Conservation (phyloP, 169 alveolate genomes). For the Plasmodium chabaudi region DNA sequence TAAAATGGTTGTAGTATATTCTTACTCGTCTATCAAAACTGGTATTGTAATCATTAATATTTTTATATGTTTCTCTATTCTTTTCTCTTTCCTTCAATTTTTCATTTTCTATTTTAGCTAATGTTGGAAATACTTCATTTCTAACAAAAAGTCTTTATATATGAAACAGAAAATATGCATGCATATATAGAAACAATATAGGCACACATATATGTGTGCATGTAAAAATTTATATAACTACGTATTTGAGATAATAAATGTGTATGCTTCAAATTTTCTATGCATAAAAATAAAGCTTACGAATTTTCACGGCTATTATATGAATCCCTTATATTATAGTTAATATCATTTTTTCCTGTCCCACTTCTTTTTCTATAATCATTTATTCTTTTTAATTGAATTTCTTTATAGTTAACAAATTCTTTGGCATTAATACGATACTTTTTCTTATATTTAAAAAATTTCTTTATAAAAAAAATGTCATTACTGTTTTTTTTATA, state of each 20-base stretch:
- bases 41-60: slow-evolving; percentile 55
- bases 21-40: slow-evolving; percentile 49
- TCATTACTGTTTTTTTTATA: slow-evolving; percentile 1
- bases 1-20: neutral
- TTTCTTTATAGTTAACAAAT: slow-evolving; percentile 50
- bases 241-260: neutral
- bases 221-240: neutral
- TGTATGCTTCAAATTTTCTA: slow-evolving; percentile 12
- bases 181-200: neutral
- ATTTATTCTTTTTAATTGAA: slow-evolving; percentile 44
- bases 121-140: slow-evolving; percentile 68
- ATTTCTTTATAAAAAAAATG: slow-evolving; percentile 19
- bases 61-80: slow-evolving; percentile 14
- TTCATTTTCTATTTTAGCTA: slow-evolving; percentile 73
- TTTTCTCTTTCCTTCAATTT: slow-evolving; percentile 54
- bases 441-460: neutral
- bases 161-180: neutral
- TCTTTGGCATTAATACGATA: slow-evolving; percentile 24
- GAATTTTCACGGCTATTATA: slow-evolving; percentile 58
- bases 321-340: slow-evolving; percentile 61
- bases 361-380: slow-evolving; percentile 65
- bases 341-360: slow-evolving; percentile 55
- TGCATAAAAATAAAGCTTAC: slow-evolving; percentile 16
- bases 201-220: neutral
- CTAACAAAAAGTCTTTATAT: slow-evolving; percentile 60